These are phyloP conservation scores for Ustilago vetiveriae DNA, from an alignment of 1,284 basidiomycete genomes.

Conservation along the genomic window DNA sequence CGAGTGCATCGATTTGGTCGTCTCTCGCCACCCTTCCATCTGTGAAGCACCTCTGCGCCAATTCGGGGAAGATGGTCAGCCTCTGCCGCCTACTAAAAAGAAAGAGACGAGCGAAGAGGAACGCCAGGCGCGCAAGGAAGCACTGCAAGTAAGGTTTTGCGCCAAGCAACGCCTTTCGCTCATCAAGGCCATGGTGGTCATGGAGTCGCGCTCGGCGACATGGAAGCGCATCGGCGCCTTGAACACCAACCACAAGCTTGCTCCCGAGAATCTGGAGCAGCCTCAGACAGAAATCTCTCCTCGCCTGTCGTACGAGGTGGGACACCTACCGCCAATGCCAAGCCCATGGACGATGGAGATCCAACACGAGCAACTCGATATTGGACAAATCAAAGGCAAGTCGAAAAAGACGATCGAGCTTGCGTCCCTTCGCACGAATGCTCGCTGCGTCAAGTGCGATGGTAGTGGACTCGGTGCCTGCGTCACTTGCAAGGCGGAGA, in stretches of 20 bases:
- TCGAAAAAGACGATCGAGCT: slow-evolving; percentile 53
- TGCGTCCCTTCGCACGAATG: slow-evolving; percentile 40
- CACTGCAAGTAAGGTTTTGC: slow-evolving; percentile 34
- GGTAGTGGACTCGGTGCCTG: slow-evolving; percentile 35
- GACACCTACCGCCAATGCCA: slow-evolving; percentile 43
- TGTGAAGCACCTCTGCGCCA: slow-evolving; percentile 41
- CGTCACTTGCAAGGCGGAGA: slow-evolving; percentile 42
- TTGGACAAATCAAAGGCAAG: slow-evolving; percentile 46
- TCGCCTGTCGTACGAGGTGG: background rate
- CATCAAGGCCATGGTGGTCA: slow-evolving; percentile 58
- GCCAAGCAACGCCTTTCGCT: slow-evolving; percentile 48
- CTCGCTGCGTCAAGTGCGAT: slow-evolving; percentile 41
- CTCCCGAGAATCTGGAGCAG: background rate
- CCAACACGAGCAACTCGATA: slow-evolving; percentile 44
- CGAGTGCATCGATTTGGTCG: slow-evolving; percentile 27
- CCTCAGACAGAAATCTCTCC: slow-evolving; percentile 1
- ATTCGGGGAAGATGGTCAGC: slow-evolving; percentile 50
- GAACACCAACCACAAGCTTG: slow-evolving; percentile 10
- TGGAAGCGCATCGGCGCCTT: slow-evolving; percentile 42
- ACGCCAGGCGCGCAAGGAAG: slow-evolving; percentile 36
- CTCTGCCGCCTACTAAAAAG: slow-evolving; percentile 54
- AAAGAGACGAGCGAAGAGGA: slow-evolving; percentile 53
- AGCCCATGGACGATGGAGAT: slow-evolving; percentile 54
- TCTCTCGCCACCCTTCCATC: slow-evolving; percentile 29
- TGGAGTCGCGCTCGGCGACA: slow-evolving; percentile 44